phyloP scores from a whole-genome alignment of 208 protist species.

The Leptomonas pyrrhocoris region DNA sequence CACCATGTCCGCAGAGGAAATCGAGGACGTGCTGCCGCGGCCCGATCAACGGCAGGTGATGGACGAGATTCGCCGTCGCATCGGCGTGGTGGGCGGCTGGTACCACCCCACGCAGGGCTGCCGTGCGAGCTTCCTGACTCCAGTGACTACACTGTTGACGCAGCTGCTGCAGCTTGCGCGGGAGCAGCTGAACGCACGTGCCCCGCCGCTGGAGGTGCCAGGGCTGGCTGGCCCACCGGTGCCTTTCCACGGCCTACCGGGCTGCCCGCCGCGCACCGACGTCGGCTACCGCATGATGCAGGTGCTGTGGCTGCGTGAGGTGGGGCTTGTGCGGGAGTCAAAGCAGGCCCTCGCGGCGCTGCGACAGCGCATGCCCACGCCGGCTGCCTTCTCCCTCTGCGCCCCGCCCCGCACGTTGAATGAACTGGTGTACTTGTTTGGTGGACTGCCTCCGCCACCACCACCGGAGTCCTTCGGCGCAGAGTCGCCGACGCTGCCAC shows the following conservation, averaged over 20 bases:
- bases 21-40: constrained; percentile 34
- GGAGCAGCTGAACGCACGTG: constrained; percentile 35
- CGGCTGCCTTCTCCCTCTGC: constrained; percentile 28
- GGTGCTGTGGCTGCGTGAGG: constrained; percentile 73
- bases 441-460: constrained; percentile 21
- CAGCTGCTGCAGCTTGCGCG: constrained; percentile 61
- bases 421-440: constrained; percentile 53
- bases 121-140: constrained; percentile 69
- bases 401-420: constrained; percentile 47
- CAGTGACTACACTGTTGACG: constrained; percentile 63
- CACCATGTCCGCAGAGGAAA: constrained; percentile 12
- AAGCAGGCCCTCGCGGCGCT: constrained; percentile 21
- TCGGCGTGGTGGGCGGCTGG: constrained; percentile 63
- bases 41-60: constrained; percentile 49
- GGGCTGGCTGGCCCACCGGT: constrained; percentile 10
- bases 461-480: background rate
- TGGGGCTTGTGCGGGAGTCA: constrained; percentile 49
- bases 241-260: constrained; percentile 56
- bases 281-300: constrained; percentile 70
- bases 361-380: constrained; percentile 30
- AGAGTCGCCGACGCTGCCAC: background rate
- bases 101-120: constrained; percentile 53
- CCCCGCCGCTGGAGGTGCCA: constrained; percentile 19
- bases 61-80: constrained; percentile 54
- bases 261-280: constrained; percentile 33